Conservation (phyloP, 2,329 filamentous ascomycete genomes). For the Penicillium vulpinum region DNA sequence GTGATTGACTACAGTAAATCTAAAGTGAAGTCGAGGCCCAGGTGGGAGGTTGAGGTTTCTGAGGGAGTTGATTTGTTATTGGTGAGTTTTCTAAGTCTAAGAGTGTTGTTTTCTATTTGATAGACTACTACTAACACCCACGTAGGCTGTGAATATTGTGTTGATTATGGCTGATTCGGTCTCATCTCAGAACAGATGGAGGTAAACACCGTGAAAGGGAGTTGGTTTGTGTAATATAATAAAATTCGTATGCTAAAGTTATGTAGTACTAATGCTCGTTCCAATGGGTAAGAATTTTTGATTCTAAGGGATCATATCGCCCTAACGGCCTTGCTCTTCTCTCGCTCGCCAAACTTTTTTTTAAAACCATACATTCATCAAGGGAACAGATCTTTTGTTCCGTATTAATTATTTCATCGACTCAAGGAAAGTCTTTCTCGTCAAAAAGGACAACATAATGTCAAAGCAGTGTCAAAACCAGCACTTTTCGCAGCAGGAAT, state of each 20-base stretch:
- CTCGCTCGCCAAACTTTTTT: conserved; percentile 3
- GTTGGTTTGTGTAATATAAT: neutral
- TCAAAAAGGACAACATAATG: conserved; percentile 2
- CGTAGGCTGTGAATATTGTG: conserved; percentile 22
- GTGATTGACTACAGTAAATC: conserved; percentile 13
- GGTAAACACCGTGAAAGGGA: neutral
- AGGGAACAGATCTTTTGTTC: conserved; percentile 9
- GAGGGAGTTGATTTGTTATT: conserved; percentile 27
- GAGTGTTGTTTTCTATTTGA: neutral
- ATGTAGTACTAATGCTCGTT: neutral
- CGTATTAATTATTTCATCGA: conserved; percentile 12
- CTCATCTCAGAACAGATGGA: neutral
- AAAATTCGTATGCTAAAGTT: neutral
- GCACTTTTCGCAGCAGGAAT: conserved; percentile 3
- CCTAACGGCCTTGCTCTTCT: neutral
- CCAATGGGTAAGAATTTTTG: neutral
- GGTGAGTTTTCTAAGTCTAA: conserved; percentile 10
- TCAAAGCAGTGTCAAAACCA: neutral
- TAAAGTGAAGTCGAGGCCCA: conserved; percentile 12
- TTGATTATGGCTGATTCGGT: conserved; percentile 16
- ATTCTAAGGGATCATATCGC: conserved; percentile 3
- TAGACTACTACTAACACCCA: neutral
- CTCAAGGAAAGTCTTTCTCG: conserved; percentile 3
- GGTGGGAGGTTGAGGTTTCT: conserved; percentile 25
- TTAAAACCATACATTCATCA: conserved; percentile 17